phyloP scores from a whole-genome alignment of 192 early-diverging fungal species.

The Linnemannia schmuckeri region DNA sequence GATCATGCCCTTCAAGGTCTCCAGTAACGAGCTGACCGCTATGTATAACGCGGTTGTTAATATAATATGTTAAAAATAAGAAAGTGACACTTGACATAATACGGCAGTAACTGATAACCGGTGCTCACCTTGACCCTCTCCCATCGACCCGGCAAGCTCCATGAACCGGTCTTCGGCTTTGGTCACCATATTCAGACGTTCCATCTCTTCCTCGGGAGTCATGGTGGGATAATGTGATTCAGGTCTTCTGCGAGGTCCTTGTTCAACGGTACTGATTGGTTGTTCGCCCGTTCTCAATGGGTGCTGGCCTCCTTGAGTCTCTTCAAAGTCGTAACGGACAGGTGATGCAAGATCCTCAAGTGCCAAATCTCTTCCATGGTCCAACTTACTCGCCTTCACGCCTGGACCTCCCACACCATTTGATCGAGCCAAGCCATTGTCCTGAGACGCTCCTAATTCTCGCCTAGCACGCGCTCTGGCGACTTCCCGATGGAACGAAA shows the following conservation, averaged over 20 bases:
- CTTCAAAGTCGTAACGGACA: constrained; percentile 17
- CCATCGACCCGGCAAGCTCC: constrained; percentile 27
- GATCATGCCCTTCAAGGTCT: constrained; percentile 43
- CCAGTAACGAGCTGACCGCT: constrained; percentile 38
- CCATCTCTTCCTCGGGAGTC: not conserved
- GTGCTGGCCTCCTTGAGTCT: not conserved
- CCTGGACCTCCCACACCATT: not conserved
- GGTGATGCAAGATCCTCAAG: constrained; percentile 37
- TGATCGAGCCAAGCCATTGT: not conserved
- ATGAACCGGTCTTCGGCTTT: constrained; percentile 29
- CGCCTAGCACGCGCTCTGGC: constrained; percentile 34
- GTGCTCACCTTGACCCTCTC: constrained; percentile 45
- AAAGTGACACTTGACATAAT: not conserved
- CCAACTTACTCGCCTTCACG: constrained; percentile 16
- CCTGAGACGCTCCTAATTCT: not conserved
- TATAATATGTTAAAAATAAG: not conserved
- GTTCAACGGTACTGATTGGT: not conserved
- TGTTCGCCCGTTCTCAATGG: not conserved
- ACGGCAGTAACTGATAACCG: not conserved
- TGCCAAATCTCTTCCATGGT: constrained; percentile 31
- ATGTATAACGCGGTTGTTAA: not conserved
- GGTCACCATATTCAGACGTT: constrained; percentile 7
- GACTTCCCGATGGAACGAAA: constrained; percentile 43
- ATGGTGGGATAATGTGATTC: not conserved
- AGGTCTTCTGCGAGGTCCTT: not conserved